Evolutionary conservation across 371 early-diverging fungal species (phyloP), one percentile per base, ranked within the genome.

Genomic region (Phascolomyces articulosus): DNA sequence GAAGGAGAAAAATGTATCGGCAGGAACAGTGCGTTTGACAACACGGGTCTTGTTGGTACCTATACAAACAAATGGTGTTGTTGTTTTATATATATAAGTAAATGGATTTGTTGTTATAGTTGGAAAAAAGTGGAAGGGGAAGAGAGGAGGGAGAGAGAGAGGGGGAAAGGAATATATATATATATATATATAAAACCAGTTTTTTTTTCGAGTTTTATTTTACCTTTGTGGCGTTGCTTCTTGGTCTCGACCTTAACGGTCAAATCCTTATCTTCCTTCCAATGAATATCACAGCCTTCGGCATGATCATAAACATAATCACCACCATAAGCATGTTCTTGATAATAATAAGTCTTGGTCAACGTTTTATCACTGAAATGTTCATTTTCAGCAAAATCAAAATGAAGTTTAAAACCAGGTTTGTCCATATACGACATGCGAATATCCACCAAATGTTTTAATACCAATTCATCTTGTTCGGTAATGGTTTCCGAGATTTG

Each of bases 191-290:
- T 18, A n/a, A n/a, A n/a, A n/a, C n/a, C n/a, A n/a, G n/a, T n/a
- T n/a, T n/a, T n/a, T n/a, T n/a, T n/a, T n/a, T n/a, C n/a, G n/a
- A n/a, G n/a, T n/a, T n/a, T n/a, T n/a, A 23, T 24, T 23, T 38
- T 69, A 76, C 90, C 87, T 90, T 96, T 97, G 85, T 97, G 95
- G 68, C 98, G 94, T 86, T 98, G 98, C 85, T 96, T 98, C 88
- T 93, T 96, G 72, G 93, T 90, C 79, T 96, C 97, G 60, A 95
- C 84, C 6, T 88, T 95, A 54, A 94, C 88, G 55, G 94, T 90
- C 64, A 98, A 84, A 77, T 98, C 91, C 85, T 95, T 93, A 70
- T 93, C 96, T 65, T 94, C 95, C 79, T 96, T 96, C 99, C 99
- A 98, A 57, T 92, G 75, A 70, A 98, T 95, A 49, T 83, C 76